Percentiles rank a stretch among this genome's conserved stretches.
Conservation (phyloP, 768 basidiomycete species). For the Infundibulicybe gibba region DNA sequence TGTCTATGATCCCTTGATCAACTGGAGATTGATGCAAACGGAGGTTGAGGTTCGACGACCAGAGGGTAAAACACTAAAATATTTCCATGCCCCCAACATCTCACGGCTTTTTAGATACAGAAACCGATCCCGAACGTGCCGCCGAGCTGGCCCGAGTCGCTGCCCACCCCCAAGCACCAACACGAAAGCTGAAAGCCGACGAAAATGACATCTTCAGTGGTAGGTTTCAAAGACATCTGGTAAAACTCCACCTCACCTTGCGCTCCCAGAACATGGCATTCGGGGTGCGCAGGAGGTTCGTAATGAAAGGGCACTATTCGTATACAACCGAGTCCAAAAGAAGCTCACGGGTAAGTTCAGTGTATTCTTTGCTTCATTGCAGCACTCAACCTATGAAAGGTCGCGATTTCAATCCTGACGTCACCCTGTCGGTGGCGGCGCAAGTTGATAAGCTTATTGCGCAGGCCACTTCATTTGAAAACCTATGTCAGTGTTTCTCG, state of each 20-base stretch:
- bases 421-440: conserved; percentile 63
- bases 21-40: conserved; percentile 90
- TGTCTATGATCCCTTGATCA: conserved; percentile 97
- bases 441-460: conserved; percentile 94
- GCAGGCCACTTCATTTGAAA: conserved; percentile 91
- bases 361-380: background rate
- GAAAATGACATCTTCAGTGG: conserved; percentile 94
- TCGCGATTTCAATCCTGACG: conserved; percentile 88
- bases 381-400: conserved; percentile 38
- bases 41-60: conserved; percentile 70
- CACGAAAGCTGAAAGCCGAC: conserved; percentile 81
- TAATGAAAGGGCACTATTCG: conserved; percentile 85
- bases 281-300: conserved; percentile 79
- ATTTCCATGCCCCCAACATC: conserved; percentile 1
- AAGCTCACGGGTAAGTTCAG: conserved; percentile 78
- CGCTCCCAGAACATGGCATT: conserved; percentile 41
- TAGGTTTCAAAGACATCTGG: conserved; percentile 24
- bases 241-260: background rate
- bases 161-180: conserved; percentile 75
- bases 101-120: conserved; percentile 28
- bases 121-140: conserved; percentile 48
- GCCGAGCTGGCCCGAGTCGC: conserved; percentile 65
- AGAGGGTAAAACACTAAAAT: conserved; percentile 45
- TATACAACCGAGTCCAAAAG: conserved; percentile 92
- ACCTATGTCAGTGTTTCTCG: conserved; percentile 95